Evolutionary conservation across 1,284 basidiomycete species (phyloP).

Genomic region (Trichosporon asahii): DNA sequence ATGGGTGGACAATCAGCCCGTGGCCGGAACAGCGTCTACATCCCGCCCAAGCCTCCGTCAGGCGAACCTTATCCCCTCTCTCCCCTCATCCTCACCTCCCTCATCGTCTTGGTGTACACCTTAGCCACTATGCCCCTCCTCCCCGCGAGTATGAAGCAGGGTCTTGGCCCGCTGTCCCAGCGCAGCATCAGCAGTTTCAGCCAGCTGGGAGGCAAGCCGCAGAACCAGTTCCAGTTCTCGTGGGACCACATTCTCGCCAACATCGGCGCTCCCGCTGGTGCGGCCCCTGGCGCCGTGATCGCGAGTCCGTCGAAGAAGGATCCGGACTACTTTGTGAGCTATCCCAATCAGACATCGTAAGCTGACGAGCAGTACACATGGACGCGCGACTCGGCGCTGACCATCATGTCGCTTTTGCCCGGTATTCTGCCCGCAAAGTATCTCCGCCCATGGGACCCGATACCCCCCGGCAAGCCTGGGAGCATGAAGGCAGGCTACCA

Average conservation of each 20-base stretch:
- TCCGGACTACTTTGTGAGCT: slow-evolving; percentile 52
- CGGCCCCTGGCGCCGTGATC: slow-evolving; percentile 50
- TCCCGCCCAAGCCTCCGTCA: neutral
- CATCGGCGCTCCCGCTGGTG: slow-evolving; percentile 46
- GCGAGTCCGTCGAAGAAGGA: slow-evolving; percentile 50
- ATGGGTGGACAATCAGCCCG: neutral
- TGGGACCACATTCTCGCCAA: slow-evolving; percentile 36
- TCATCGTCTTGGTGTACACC: neutral
- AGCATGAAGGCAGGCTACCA: neutral
- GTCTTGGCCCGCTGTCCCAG: neutral
- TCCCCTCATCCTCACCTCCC: neutral
- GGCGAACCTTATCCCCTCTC: neutral
- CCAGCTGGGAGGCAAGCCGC: neutral
- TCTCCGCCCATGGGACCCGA: slow-evolving; percentile 26
- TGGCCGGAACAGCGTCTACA: neutral
- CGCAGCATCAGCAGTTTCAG: neutral
- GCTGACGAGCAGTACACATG: slow-evolving; percentile 50
- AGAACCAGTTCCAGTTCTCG: slow-evolving; percentile 23
- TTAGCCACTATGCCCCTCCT: neutral
- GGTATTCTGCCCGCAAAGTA: slow-evolving; percentile 31
- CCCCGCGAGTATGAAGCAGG: neutral
- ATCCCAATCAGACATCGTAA: neutral
- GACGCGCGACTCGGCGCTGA: slow-evolving; percentile 54
- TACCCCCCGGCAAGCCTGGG: neutral
- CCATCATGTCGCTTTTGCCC: slow-evolving; percentile 40